These are phyloP conservation scores for Podospora bellae-mahoneyi DNA, from an alignment of 495 filamentous ascomycete species.

Conservation along the genomic window DNA sequence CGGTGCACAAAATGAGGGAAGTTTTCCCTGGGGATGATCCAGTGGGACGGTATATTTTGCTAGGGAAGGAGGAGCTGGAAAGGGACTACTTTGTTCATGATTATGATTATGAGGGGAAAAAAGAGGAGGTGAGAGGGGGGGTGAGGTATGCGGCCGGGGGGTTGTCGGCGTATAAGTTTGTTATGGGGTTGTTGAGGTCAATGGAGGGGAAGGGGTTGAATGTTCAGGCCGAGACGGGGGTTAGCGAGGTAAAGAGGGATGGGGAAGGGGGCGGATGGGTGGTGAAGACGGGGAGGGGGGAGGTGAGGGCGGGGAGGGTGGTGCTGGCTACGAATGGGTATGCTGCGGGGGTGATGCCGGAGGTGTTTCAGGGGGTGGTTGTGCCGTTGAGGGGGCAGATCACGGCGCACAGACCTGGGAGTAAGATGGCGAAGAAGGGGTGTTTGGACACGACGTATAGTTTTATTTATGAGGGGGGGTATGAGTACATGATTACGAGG, in stretches of 20 bases:
- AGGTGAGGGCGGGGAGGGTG: slow-evolving; percentile 51
- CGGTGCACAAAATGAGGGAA: slow-evolving; percentile 45
- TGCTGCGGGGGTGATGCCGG: slow-evolving; percentile 54
- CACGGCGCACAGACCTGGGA: slow-evolving; percentile 57
- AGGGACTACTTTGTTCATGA: slow-evolving; percentile 44
- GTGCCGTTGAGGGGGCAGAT: slow-evolving; percentile 69
- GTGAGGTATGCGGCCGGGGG: slow-evolving; percentile 60
- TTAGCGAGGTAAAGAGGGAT: slow-evolving; percentile 10
- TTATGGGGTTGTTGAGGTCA: slow-evolving; percentile 55
- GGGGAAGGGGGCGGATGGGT: slow-evolving; percentile 32
- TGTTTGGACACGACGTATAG: slow-evolving; percentile 54
- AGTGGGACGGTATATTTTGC: slow-evolving; percentile 47
- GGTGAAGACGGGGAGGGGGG: slow-evolving; percentile 54
- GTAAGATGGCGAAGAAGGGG: slow-evolving; percentile 39
- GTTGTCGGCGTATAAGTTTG: slow-evolving; percentile 63
- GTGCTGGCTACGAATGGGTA: slow-evolving; percentile 74
- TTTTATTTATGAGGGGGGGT: slow-evolving; percentile 57
- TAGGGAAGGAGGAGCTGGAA: slow-evolving; percentile 44
- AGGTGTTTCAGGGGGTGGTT: slow-evolving; percentile 54
- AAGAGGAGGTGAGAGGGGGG: slow-evolving; percentile 47
- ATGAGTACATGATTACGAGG: slow-evolving; percentile 65
- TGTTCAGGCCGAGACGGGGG: slow-evolving; percentile 59
- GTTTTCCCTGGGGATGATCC: slow-evolving; percentile 42
- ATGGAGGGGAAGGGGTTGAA: slow-evolving; percentile 54
- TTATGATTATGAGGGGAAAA: slow-evolving; percentile 21